Conservation (phyloP, 352 stramenopile species). For the Globisporangium nodosum region DNA sequence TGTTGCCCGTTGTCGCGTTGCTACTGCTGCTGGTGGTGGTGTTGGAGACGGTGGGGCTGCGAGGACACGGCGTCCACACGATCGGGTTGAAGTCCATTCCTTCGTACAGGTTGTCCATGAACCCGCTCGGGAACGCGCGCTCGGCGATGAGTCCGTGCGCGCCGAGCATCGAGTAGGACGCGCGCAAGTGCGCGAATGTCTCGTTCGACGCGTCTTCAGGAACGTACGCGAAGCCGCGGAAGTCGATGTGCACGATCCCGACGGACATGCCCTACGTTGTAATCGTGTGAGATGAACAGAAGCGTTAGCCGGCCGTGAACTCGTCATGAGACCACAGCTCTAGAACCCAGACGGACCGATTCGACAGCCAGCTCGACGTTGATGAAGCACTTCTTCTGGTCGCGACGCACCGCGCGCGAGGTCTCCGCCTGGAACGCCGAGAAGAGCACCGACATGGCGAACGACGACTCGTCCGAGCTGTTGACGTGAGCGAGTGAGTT, state of each 20-base stretch:
- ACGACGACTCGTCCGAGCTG: slow-evolving; percentile 17
- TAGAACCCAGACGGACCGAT: slow-evolving; percentile 6
- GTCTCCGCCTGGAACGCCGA: slow-evolving; percentile 22
- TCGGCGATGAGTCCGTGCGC: slow-evolving; percentile 6
- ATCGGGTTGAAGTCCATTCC: slow-evolving; percentile 16
- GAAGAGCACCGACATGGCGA: slow-evolving; percentile 25
- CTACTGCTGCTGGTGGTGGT: background rate
- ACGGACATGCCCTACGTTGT: slow-evolving; percentile 25
- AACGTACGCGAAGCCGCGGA: slow-evolving; percentile 23
- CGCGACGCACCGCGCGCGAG: background rate
- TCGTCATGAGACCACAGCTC: background rate
- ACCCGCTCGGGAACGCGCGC: slow-evolving; percentile 13
- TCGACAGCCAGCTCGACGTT: slow-evolving; percentile 21
- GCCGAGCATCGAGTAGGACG: slow-evolving; percentile 16
- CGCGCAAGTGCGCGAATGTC: slow-evolving; percentile 9
- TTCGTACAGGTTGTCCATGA: slow-evolving; percentile 22
- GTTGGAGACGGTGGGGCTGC: background rate
- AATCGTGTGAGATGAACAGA: background rate
- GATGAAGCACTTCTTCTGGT: slow-evolving; percentile 19
- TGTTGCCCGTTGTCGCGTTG: too few species aligned
- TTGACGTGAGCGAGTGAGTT: slow-evolving; percentile 22
- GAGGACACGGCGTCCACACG: slow-evolving; percentile 21
- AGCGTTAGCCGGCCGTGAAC: background rate
- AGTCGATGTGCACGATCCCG: slow-evolving; percentile 27
- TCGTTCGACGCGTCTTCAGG: slow-evolving; percentile 3